Conservation (phyloP, 441 rosid species). For the Gossypium schwendimanii region DNA sequence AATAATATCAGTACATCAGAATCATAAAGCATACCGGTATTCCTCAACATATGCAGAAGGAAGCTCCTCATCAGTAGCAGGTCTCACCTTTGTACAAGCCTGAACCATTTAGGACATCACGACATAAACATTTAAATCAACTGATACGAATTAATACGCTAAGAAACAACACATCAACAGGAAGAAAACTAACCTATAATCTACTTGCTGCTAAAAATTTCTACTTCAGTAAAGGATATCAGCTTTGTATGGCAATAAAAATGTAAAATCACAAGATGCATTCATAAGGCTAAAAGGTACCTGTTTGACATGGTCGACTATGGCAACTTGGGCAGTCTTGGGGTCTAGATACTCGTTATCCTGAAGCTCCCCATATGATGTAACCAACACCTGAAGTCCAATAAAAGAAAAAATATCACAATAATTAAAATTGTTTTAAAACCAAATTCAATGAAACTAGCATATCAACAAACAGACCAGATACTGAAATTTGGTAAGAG, state of each 20-base stretch:
- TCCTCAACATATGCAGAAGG: conserved; percentile 79
- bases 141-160: background rate
- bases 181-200: background rate
- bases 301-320: conserved; percentile 87
- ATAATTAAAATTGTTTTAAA: background rate
- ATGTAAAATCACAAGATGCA: background rate
- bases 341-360: conserved; percentile 80
- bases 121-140: conserved; percentile 18
- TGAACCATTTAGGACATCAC: conserved; percentile 51
- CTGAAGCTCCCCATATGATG: conserved; percentile 56
- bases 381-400: conserved; percentile 56
- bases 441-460: background rate
- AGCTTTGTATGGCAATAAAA: background rate
- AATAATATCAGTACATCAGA: background rate
- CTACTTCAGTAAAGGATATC: background rate
- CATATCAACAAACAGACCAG: conserved; percentile 3
- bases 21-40: conserved; percentile 50
- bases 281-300: conserved; percentile 28
- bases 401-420: background rate
- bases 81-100: conserved; percentile 87
- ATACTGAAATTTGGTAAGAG: conserved; percentile 2
- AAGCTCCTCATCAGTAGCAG: conserved; percentile 88
- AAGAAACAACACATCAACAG: background rate
- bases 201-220: background rate
- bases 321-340: conserved; percentile 79